Evolutionary conservation across 352 stramenopile genomes (phyloP), one percentile per base, ranked within the genome.

Genomic region (Pythium vanterpoolii): DNA sequence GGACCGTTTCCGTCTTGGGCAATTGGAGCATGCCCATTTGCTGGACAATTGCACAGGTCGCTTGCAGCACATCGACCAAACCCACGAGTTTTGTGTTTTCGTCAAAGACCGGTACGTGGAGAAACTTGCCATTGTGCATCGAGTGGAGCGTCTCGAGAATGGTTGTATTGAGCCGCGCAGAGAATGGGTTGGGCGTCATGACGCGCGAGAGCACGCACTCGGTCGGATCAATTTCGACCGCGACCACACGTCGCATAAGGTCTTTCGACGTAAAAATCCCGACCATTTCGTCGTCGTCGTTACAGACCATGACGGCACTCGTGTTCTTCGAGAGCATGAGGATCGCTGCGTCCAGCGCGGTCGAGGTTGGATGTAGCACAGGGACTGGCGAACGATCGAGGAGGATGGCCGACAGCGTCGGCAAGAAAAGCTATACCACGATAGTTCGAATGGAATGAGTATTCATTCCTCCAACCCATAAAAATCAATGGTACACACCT

Each of bases 241-340:
- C 88, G 28, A 99, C 82, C 18, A 98, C 96, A 46, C 96, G 83
- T 26, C 84, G 95, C 93, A 99, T 97, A 69, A 99, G 80, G 72
- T 99, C 96, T 66, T 99, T 99, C 26, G 97, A 96, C 16, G 95
- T 98, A 62, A 99, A 97, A 65, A 99, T 99, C 21, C 96, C 96
- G 13, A 98, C 79, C 51, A 98, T 89, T 26, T 86, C 68, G 16
- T 71, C 70, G 24, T 80, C 70, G 52, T 91, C 79, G 46, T 96
- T 79, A 33, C 97, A 93, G 40, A 98, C 90, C 45, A 99, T 84
- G 36, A 98, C 87, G 19, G 86, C 86, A 27, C 77, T 91, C 7
- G 75, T 91, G 34, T 87, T 90, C 51, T 86, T 86, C 46, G 83
- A 76, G 4, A 94, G 69, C 86, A 95, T 95, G 33, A 94, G 61